These are phyloP conservation scores for Anaeramoeba flamelloides DNA, from an alignment of 78 protist genomes.

Conservation along the genomic window DNA sequence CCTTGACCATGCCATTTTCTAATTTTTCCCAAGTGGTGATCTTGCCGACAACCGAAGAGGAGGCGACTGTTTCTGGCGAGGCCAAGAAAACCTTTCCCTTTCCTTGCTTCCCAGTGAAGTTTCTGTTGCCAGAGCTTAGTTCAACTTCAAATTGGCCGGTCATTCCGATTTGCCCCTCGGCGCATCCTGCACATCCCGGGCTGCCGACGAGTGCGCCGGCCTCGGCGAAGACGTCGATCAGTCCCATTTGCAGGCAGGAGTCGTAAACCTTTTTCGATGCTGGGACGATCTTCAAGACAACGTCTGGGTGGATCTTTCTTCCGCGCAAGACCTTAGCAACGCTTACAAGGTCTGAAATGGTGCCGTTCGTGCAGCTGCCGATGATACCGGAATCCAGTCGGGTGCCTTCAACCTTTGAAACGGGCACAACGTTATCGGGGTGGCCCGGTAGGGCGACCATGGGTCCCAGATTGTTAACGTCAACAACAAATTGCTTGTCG, in stretches of 20 bases:
- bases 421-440: not conserved
- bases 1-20: not conserved
- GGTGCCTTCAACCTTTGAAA: not conserved
- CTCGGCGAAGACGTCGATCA: not conserved
- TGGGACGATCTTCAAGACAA: not conserved
- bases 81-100: conserved; percentile 51
- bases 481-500: conserved; percentile 25
- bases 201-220: conserved; percentile 38
- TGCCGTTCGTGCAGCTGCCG: conserved; percentile 45
- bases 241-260: not conserved
- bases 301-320: not conserved
- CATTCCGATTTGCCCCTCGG: conserved; percentile 1
- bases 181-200: conserved; percentile 12
- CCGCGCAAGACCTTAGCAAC: conserved; percentile 39
- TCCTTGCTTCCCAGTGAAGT: conserved; percentile 67
- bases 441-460: conserved; percentile 23
- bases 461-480: conserved; percentile 36
- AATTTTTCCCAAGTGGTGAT: not conserved
- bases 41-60: conserved; percentile 67
- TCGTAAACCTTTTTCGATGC: not conserved
- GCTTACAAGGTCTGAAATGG: conserved; percentile 32
- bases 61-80: conserved; percentile 66
- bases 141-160: conserved; percentile 12
- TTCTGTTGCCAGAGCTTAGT: conserved; percentile 70
- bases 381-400: conserved; percentile 25